A percentile compares a stretch with the other conserved stretches of the same genome.
Conservation (phyloP, 1,139 yeast species). For the Schizosaccharomyces versatilis region DNA sequence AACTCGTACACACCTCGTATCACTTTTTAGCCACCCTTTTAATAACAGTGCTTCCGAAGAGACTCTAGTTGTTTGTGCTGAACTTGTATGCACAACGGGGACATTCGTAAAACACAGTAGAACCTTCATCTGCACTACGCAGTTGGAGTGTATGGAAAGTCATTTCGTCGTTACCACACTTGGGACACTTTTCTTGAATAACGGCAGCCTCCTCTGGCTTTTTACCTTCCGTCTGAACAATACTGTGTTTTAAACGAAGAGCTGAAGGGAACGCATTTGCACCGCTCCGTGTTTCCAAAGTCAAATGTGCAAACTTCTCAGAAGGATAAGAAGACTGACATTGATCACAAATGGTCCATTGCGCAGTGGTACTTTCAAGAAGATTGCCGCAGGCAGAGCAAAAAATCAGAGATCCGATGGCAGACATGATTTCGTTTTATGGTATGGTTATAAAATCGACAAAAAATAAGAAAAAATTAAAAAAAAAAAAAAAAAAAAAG, state of each 20-base stretch:
- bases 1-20: too few relatives aligned
- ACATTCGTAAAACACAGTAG: slow-evolving; percentile 57
- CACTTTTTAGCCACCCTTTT: too few relatives aligned
- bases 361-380: not conserved
- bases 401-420: slow-evolving; percentile 1
- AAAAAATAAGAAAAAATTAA: too few relatives aligned
- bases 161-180: slow-evolving; percentile 96
- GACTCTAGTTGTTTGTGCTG: slow-evolving; percentile 57
- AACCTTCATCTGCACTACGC: slow-evolving; percentile 95
- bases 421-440: not conserved
- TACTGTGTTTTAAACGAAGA: slow-evolving; percentile 57
- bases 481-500: too few relatives aligned
- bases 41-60: too few relatives aligned
- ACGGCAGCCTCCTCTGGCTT: slow-evolving; percentile 78
- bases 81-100: slow-evolving; percentile 78
- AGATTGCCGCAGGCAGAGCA: slow-evolving; percentile 3
- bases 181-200: slow-evolving; percentile 88
- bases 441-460: too few relatives aligned
- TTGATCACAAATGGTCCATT: not conserved
- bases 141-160: slow-evolving; percentile 87
- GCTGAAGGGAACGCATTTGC: slow-evolving; percentile 84
- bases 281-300: slow-evolving; percentile 68
- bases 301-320: slow-evolving; percentile 41
- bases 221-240: slow-evolving; percentile 63
- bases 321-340: slow-evolving; percentile 4